phyloP scores from a whole-genome alignment of 805 yeast genomes.

The Ogataea minuta region DNA sequence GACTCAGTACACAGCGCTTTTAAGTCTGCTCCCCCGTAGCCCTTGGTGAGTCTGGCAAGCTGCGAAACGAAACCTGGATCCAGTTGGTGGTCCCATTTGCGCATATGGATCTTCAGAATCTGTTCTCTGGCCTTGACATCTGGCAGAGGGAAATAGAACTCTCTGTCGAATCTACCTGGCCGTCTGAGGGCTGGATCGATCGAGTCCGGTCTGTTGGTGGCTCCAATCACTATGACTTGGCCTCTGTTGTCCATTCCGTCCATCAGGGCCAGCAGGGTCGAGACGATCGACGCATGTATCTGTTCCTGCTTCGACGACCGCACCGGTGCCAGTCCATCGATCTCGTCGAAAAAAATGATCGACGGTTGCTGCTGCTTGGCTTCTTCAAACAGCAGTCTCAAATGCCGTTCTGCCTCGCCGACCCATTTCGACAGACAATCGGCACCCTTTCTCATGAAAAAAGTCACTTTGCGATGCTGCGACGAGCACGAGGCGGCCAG shows the following conservation, averaged over 20 bases:
- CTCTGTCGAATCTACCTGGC: constrained; percentile 97
- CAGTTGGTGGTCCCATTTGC: constrained; percentile 81
- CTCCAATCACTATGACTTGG: constrained; percentile 96
- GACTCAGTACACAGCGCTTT: constrained; percentile 95
- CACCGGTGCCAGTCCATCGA: constrained; percentile 97
- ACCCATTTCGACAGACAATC: constrained; percentile 98
- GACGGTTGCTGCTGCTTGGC: constrained; percentile 95
- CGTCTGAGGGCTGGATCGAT: constrained; percentile 97
- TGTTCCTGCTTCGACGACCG: constrained; percentile 97
- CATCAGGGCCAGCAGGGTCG: constrained; percentile 92
- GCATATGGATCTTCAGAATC: constrained; percentile 82
- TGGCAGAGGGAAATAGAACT: constrained; percentile 93
- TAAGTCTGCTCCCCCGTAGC: constrained; percentile 97
- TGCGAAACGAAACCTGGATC: constrained; percentile 54
- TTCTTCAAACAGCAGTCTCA: constrained; percentile 87
- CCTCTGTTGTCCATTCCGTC: constrained; percentile 99
- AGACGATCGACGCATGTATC: constrained; percentile 95
- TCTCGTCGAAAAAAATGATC: constrained; percentile 95
- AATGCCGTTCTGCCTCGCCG: constrained; percentile 96
- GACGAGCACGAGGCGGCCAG: constrained; percentile 93
- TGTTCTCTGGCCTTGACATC: constrained; percentile 74
- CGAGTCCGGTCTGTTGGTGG: constrained; percentile 96
- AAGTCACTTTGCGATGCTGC: constrained; percentile 80
- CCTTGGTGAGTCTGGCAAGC: constrained; percentile 81
- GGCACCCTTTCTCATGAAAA: constrained; percentile 98